These are phyloP conservation scores for Xylaria sp. DNA, from an alignment of 2,329 filamentous ascomycete species.

Conservation along the genomic window DNA sequence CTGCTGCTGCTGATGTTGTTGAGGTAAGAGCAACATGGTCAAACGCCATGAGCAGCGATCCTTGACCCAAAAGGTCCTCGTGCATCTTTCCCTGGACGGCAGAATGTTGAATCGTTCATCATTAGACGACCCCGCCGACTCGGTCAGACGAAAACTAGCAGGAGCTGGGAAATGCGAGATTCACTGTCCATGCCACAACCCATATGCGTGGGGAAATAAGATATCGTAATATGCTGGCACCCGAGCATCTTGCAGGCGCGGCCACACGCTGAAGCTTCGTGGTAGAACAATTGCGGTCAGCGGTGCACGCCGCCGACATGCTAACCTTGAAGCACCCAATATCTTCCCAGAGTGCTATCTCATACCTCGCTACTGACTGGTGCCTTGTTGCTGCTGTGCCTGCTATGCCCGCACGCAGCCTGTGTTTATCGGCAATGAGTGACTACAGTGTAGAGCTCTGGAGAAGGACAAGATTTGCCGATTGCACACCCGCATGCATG, in stretches of 20 bases:
- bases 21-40: not conserved
- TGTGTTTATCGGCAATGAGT: not conserved
- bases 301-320: slow-evolving; percentile 32
- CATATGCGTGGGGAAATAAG: slow-evolving; percentile 28
- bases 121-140: slow-evolving; percentile 3
- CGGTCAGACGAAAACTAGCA: slow-evolving; percentile 25
- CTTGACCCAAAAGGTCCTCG: slow-evolving; percentile 2
- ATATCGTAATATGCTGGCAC: slow-evolving; percentile 44
- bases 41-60: slow-evolving; percentile 4
- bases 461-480: slow-evolving; percentile 14
- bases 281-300: slow-evolving; percentile 44
- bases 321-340: slow-evolving; percentile 9
- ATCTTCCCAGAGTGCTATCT: slow-evolving; percentile 18
- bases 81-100: slow-evolving; percentile 9
- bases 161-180: slow-evolving; percentile 23
- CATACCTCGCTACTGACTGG: not conserved
- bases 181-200: slow-evolving; percentile 14
- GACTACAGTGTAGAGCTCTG: slow-evolving; percentile 4
- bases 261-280: slow-evolving; percentile 34
- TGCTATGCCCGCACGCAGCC: not conserved
- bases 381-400: slow-evolving; percentile 5
- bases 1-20: not conserved
- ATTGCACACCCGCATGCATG: slow-evolving; percentile 4
- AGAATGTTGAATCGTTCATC: not conserved
- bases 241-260: slow-evolving; percentile 42